phyloP scores from a whole-genome alignment of 2,329 filamentous ascomycete genomes.

The Cadophora gregata region DNA sequence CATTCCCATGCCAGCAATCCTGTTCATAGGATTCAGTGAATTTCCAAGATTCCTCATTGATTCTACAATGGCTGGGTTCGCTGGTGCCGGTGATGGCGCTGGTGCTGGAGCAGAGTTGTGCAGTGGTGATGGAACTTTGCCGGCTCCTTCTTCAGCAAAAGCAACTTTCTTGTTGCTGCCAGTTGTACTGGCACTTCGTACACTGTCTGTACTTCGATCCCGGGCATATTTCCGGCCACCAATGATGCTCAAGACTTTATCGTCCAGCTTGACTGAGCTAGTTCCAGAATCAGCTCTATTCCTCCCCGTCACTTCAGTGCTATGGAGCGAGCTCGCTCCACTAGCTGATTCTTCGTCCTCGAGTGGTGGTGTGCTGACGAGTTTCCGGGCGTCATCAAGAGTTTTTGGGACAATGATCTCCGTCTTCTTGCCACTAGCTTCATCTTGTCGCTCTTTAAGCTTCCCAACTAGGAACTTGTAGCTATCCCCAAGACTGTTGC shows the following conservation, averaged over 20 bases:
- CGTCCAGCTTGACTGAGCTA: slow-evolving; percentile 59
- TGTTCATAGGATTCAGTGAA: slow-evolving; percentile 81
- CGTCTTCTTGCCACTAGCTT: slow-evolving; percentile 51
- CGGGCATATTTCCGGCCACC: slow-evolving; percentile 66
- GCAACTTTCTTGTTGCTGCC: slow-evolving; percentile 63
- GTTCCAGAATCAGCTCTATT: slow-evolving; percentile 43
- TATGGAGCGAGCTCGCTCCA: slow-evolving; percentile 59
- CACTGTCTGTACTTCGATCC: slow-evolving; percentile 80
- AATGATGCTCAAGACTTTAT: slow-evolving; percentile 74
- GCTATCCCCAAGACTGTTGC: slow-evolving; percentile 86
- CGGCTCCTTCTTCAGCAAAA: slow-evolving; percentile 51
- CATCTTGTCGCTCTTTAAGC: slow-evolving; percentile 72
- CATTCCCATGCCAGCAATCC: slow-evolving; percentile 74
- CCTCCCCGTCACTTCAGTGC: slow-evolving; percentile 39
- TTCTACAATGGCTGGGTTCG: slow-evolving; percentile 72
- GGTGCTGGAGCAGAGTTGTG: slow-evolving; percentile 38
- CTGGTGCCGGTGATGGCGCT: slow-evolving; percentile 40
- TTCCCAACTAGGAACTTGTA: slow-evolving; percentile 93
- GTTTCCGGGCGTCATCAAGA: slow-evolving; percentile 87
- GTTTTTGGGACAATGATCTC: slow-evolving; percentile 79
- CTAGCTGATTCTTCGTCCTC: slow-evolving; percentile 47
- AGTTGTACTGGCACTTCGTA: slow-evolving; percentile 55
- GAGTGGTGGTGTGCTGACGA: slow-evolving; percentile 76
- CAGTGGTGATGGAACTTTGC: slow-evolving; percentile 46
- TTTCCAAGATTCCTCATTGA: slow-evolving; percentile 82